Base-by-base conservation (phyloP, 768 basidiomycete species). In the Dioszegia crocea region DNA sequence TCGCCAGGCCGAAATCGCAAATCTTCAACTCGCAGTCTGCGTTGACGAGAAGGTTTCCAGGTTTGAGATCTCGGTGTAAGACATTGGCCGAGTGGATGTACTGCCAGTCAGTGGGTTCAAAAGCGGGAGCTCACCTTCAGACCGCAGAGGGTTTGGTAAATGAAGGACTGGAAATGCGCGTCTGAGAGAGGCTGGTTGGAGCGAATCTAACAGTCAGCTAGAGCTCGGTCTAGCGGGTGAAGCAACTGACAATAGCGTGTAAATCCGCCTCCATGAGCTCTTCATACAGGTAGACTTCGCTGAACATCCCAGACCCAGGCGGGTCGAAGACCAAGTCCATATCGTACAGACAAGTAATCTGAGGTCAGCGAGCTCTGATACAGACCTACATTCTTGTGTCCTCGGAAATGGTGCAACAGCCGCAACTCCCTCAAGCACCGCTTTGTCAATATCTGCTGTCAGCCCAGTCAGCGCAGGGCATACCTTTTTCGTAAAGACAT, bases 221-320 rank as follows among this genome's bases (percentile, higher is more conserved):
- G 31, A 10, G n/a, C n/a, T 54, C 59, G 43, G 38, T 8, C 40
- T 30, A 3, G 4, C 46, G 24, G 36, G 36, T 9, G 16, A 24
- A 8, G 12, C 43, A 45, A 73, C 84, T 78, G 68, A 93, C 92
- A 77, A 99, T 99, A 19, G 96, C 96, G 71, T 98, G 96, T 19
- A 99, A 83, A 84, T 99, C 96, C 56, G 96, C 96, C 76, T 99
- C 96, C 96, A 98, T 99, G 66, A 98, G 85, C 77, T 99, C 96
- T 80, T 98, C 93, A 88, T 98, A 78, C 51, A 78, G 70, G 69
- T 80, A 97, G 17, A 99, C 93, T 79, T 97, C 94, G 77, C 93
- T 89, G 71, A 98, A 99, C 75, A 89, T 88, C 64, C 89, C 88
- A 54, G 83, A 86, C 41, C 73, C 73, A 38, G 75, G 71, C 17